A percentile compares a stretch with the other conserved stretches of the same genome.
phyloP scores from a whole-genome alignment of 148 eudicot genomes.

The Vaccinium myrtillus region DNA sequence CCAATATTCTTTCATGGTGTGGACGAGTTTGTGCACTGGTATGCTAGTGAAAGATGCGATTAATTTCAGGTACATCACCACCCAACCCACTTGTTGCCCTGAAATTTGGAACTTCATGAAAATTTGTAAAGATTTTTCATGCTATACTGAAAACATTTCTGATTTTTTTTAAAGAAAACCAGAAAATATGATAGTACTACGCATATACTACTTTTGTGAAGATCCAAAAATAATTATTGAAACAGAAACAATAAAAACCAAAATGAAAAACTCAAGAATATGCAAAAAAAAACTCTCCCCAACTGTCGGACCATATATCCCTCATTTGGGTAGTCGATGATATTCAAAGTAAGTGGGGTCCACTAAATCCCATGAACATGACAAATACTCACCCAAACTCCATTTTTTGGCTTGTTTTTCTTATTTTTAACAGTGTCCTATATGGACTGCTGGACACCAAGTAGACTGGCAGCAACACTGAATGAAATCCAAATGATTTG shows the following conservation, averaged over 20 bases:
- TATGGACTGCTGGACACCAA: conserved; percentile 16
- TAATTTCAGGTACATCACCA: neutral
- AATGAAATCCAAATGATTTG: conserved; percentile 6
- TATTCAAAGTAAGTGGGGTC: neutral
- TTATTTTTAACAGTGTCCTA: conserved; percentile 26
- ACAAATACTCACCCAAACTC: conserved; percentile 11
- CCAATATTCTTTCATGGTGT: neutral
- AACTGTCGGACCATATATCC: neutral
- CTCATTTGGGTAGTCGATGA: neutral
- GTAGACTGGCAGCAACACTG: conserved; percentile 18
- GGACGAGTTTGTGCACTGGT: neutral
- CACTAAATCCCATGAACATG: neutral
- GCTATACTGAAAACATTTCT: neutral
- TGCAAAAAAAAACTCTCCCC: neutral
- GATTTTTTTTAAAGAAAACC: neutral
- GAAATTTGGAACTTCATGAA: neutral
- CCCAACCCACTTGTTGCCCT: neutral
- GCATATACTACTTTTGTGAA: neutral
- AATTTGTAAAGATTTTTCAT: neutral
- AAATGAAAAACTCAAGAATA: neutral
- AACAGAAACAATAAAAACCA: neutral
- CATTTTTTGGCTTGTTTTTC: conserved; percentile 13
- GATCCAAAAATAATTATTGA: neutral
- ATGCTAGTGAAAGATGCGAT: neutral
- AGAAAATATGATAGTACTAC: neutral